Conservation (phyloP, 2,329 filamentous ascomycete species). For the Fusarium chaquense region DNA sequence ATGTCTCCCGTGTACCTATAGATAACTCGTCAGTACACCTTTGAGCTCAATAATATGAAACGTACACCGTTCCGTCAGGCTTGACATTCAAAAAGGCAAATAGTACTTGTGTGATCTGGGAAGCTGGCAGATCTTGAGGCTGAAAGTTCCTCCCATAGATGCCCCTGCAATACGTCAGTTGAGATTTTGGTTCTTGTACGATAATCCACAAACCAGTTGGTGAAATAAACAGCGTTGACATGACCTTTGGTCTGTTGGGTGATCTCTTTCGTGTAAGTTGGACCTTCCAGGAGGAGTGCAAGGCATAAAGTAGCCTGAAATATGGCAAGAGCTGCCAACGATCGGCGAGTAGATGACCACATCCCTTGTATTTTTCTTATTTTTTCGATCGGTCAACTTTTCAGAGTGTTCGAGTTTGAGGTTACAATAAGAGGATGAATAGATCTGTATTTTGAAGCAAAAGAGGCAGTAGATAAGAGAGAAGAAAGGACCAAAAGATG, state of each 20-base stretch:
- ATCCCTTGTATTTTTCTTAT: conserved; percentile 32
- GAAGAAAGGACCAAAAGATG: background rate
- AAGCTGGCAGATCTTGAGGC: conserved; percentile 28
- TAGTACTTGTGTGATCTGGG: conserved; percentile 79
- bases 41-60: background rate
- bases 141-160: conserved; percentile 48
- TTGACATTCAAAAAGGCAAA: conserved; percentile 85
- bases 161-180: conserved; percentile 19
- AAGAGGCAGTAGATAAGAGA: background rate
- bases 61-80: conserved; percentile 77
- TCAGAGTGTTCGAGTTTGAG: background rate
- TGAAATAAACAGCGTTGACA: conserved; percentile 32
- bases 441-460: background rate
- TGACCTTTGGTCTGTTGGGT: conserved; percentile 43
- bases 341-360: conserved; percentile 44
- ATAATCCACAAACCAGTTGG: conserved; percentile 21
- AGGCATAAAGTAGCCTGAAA: conserved; percentile 43
- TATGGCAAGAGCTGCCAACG: conserved; percentile 46
- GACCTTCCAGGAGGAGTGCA: conserved; percentile 34
- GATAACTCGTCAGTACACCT: conserved; percentile 4
- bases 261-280: conserved; percentile 9
- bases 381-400: background rate
- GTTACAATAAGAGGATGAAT: background rate
- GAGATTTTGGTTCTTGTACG: conserved; percentile 58
- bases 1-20: conserved; percentile 71